Base-by-base conservation (phyloP, 805 yeast genomes). In the Saturnispora bothae region DNA sequence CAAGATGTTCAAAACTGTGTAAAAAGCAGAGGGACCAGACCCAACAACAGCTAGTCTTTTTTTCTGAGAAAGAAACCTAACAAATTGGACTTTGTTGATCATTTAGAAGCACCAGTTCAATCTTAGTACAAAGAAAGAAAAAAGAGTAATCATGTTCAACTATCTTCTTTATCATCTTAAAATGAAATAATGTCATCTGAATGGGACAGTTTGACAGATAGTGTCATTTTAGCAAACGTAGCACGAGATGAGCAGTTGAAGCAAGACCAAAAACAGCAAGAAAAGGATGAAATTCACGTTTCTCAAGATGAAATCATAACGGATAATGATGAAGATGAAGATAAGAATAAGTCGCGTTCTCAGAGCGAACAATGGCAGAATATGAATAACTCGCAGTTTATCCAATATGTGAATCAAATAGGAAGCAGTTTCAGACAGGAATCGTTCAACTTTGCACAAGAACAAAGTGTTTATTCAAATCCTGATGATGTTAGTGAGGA, bases 11-110 rank as follows among this genome's bases (percentile, higher is more conserved):
- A 79, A 72, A 0, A 86, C 86, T 1, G 96, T 81, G 57, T 89
- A 92, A 52, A 92, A 85, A 1, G 95, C 96, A 1, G 96, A 88
- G 0, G 99, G 98, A 0, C 99, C 99, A 0, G 96, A 73, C 1
- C 98, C 98, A 3, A 92, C 75, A 5, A 92, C 71, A 0, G 96
- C 95, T 9, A 83, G 66, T 40, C 59, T 64, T 35, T 28, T 38
- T 28, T 38, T 38, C 14, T 26, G 14, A 3, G 40, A 23, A 9
- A 28, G 12, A 3, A 17, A 16, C 19, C 40, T 31, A 20, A 25
- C 10, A 13, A 20, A 21, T 9, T 31, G 28, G 25, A 36, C 7
- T 26, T 26, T 13, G 3, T 18, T 13, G 6, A 15, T 13, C 3
- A 27, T 29, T 14, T 36, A 22, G 29, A 36, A 27, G 17, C 5